phyloP scores from a whole-genome alignment of 495 filamentous ascomycete genomes.

The Podospora anserina region DNA sequence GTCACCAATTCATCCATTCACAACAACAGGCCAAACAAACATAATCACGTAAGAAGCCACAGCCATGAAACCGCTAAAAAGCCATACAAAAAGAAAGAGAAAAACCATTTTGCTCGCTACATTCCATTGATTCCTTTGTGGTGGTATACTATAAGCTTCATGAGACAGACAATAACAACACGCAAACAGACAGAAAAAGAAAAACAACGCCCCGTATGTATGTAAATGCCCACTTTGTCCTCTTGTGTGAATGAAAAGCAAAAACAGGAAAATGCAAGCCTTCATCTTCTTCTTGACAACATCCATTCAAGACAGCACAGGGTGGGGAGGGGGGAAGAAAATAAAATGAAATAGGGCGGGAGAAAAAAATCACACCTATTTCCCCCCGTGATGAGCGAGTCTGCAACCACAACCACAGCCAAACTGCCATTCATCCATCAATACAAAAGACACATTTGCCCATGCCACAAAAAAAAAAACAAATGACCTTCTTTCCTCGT shows the following conservation, averaged over 20 bases:
- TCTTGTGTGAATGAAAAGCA: neutral
- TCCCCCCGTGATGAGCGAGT: neutral
- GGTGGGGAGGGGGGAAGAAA: no score
- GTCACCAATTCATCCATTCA: no score
- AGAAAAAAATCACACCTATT: neutral
- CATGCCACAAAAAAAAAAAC: neutral
- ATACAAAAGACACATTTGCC: neutral
- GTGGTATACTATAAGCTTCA: neutral
- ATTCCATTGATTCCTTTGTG: neutral
- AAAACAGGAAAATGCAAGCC: neutral
- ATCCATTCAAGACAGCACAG: neutral
- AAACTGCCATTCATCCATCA: constrained; percentile 9
- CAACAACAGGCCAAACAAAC: no score
- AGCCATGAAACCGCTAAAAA: neutral
- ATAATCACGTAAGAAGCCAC: neutral
- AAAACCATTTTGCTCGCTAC: neutral
- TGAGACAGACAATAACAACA: neutral
- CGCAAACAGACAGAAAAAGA: neutral
- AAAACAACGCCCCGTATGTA: neutral
- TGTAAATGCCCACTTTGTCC: neutral
- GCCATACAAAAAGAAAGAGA: neutral
- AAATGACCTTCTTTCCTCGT: neutral
- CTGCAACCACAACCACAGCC: constrained; percentile 1
- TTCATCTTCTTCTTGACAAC: neutral
- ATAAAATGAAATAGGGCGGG: no score